Percentiles rank a stretch among this genome's conserved stretches.
Evolutionary conservation across 2,329 filamentous ascomycete genomes (phyloP).

Genomic region (Akanthomyces muscarius): DNA sequence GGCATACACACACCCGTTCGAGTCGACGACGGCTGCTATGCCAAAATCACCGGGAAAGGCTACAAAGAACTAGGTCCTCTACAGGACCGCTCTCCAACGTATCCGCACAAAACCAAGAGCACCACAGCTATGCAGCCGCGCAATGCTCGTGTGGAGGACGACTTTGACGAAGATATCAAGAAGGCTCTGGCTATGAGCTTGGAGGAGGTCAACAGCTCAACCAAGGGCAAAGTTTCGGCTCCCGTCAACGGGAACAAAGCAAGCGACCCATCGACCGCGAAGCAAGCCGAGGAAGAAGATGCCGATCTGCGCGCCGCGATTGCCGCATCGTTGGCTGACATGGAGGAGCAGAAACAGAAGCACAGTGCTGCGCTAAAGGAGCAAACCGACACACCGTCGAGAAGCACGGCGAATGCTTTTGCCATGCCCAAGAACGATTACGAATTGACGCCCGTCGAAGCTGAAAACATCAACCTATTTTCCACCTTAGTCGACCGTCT

Average conservation of each 20-base stretch:
- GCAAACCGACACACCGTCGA: constrained; percentile 52
- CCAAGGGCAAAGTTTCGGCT: constrained; percentile 68
- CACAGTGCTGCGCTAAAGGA: constrained; percentile 81
- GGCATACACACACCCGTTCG: constrained; percentile 88
- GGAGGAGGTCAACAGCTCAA: constrained; percentile 79
- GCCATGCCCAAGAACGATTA: constrained; percentile 82
- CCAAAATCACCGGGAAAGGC: constrained; percentile 74
- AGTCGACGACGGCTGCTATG: constrained; percentile 93
- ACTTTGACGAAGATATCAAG: constrained; percentile 92
- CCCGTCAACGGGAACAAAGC: constrained; percentile 35
- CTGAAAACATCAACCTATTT: constrained; percentile 96
- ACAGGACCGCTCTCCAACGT: constrained; percentile 46
- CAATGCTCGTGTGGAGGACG: constrained; percentile 80
- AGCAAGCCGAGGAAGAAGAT: constrained; percentile 76
- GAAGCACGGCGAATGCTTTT: constrained; percentile 43
- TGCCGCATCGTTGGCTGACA: constrained; percentile 88
- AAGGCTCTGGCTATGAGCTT: constrained; percentile 93
- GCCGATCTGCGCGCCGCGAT: constrained; percentile 92
- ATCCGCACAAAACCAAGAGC: constrained; percentile 60
- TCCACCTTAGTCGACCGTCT: constrained; percentile 89
- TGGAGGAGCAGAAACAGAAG: constrained; percentile 96
- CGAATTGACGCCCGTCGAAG: constrained; percentile 87
- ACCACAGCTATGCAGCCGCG: constrained; percentile 79
- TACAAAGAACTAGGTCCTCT: constrained; percentile 38
- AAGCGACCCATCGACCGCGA: constrained; percentile 36